These are phyloP conservation scores for Delonix regia DNA, from an alignment of 306 rosid species.

Conservation along the genomic window DNA sequence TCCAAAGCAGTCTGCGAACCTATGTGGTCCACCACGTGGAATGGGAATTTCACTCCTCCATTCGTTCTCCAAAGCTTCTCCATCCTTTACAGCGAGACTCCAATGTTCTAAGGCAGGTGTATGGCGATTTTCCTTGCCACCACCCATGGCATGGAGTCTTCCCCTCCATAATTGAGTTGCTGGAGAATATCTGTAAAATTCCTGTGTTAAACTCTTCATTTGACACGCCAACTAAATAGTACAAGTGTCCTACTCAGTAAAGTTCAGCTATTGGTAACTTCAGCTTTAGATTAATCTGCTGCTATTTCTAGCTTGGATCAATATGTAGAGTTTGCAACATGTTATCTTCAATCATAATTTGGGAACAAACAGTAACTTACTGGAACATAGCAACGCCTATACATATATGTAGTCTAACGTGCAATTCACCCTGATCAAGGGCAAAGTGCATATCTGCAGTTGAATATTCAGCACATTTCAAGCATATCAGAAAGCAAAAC, in stretches of 20 bases:
- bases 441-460: constrained; percentile 14
- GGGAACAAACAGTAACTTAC: constrained; percentile 8
- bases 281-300: constrained; percentile 2
- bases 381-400: neutral
- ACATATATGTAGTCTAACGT: neutral
- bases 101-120: constrained; percentile 87
- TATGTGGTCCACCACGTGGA: constrained; percentile 96
- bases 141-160: constrained; percentile 95
- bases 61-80: constrained; percentile 63
- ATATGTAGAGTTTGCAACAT: neutral
- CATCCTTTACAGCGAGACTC: constrained; percentile 89
- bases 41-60: constrained; percentile 82
- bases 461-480: neutral
- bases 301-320: neutral
- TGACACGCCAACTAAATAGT: constrained; percentile 11
- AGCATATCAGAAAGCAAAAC: constrained; percentile 23
- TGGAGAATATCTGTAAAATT: constrained; percentile 74
- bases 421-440: neutral
- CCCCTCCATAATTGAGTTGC: constrained; percentile 94
- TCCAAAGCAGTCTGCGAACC: constrained; percentile 49
- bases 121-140: constrained; percentile 93
- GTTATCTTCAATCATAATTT: neutral
- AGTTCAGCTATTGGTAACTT: constrained; percentile 4
- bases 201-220: constrained; percentile 21
- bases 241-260: neutral